Evolutionary conservation across 345 rosid species (phyloP), one percentile per base, ranked within the genome.

Genomic region (Erysimum cheiranthoides): DNA sequence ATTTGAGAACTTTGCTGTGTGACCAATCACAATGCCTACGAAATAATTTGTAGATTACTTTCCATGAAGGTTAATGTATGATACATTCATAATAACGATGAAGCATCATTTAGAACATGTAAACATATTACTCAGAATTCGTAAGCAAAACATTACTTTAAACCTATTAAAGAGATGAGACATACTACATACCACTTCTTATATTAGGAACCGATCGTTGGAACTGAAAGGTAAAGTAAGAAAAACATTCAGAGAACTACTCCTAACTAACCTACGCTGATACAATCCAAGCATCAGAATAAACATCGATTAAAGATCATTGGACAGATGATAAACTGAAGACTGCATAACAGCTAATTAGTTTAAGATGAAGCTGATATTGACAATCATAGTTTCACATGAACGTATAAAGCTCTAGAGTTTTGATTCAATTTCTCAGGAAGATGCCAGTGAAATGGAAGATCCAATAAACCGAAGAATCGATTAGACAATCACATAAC

Each of bases 1-100:
- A 70, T 85, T 88, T n/a, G 96, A 84, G 53, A 79, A 51, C 80
- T 86, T 90, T 77, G 89, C 91, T 2, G 80, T 67, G 49, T 70
- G 61, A 52, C 87, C 90, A 79, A 86, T 74, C 42, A 79, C 88
- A 56, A 74, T 18, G 6, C 79, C 73, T 75, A 63, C 11, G 18
- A 75, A 59, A 58, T 58, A 67, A 58, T 38, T 47, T 35, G 16
- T 13, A 11, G 10, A 58, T 74, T 65, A 65, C 42, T 49, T 49
- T 66, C 46, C 13, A 32, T 2, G 5, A 12, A 51, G 34, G 32
- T 52, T 6, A 47, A 59, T 35, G 16, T 45, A 71, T 47, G 49
- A 46, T 21, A 70, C 11, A 70, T 34, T 58, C 11, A n/a, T 10
- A 30, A 61, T 25, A 4, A 39, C 40, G 12, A 60, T 2, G 3